phyloP scores from a whole-genome alignment of 2,329 filamentous ascomycete species.

The Aphanocladium album region DNA sequence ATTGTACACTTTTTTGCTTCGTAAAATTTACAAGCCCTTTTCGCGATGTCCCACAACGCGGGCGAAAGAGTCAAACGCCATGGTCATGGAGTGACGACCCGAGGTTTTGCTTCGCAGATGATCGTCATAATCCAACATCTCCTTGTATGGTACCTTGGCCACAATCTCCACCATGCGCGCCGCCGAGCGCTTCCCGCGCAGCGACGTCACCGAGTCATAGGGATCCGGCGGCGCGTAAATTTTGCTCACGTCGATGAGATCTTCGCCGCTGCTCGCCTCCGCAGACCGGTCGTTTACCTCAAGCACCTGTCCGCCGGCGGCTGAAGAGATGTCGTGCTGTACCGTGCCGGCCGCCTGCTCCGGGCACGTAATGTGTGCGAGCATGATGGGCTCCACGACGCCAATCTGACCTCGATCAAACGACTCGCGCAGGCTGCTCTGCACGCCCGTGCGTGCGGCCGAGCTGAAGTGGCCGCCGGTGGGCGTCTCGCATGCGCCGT shows the following conservation, averaged over 20 bases:
- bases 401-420: slow-evolving; percentile 50
- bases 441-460: slow-evolving; percentile 58
- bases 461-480: slow-evolving; percentile 64
- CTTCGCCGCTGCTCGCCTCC: slow-evolving; percentile 24
- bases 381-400: slow-evolving; percentile 92
- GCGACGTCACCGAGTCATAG: slow-evolving; percentile 59
- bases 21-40: slow-evolving; percentile 35
- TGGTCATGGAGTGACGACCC: slow-evolving; percentile 61
- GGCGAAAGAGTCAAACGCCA: slow-evolving; percentile 55
- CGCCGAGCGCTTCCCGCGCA: slow-evolving; percentile 44
- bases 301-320: slow-evolving; percentile 66
- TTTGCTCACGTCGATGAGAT: slow-evolving; percentile 59
- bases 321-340: slow-evolving; percentile 72
- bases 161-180: slow-evolving; percentile 60
- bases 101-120: slow-evolving; percentile 84
- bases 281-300: slow-evolving; percentile 57
- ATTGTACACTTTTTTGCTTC: neutral
- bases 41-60: slow-evolving; percentile 50
- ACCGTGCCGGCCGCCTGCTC: slow-evolving; percentile 77
- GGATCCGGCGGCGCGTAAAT: slow-evolving; percentile 89
- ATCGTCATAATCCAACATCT: slow-evolving; percentile 93
- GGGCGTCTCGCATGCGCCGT: slow-evolving; percentile 51
- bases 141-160: slow-evolving; percentile 85
- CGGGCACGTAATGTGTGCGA: slow-evolving; percentile 77
- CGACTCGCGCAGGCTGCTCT: slow-evolving; percentile 61